phyloP scores from a whole-genome alignment of 805 yeast species.

The Komagataella kurtzmanii region DNA sequence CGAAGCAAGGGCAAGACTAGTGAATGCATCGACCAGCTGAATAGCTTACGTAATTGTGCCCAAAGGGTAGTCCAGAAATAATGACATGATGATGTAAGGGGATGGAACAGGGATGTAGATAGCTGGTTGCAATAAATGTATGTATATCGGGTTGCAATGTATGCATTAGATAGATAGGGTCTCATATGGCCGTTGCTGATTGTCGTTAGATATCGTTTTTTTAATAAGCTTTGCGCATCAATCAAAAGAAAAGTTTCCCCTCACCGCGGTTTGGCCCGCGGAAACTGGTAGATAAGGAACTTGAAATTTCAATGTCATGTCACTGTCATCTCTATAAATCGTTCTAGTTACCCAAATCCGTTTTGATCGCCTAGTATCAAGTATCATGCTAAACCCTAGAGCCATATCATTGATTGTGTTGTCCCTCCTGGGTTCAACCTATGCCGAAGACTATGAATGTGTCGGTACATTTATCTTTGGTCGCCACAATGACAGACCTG shows the following conservation, averaged over 20 bases:
- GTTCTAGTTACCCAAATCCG: slow-evolving; percentile 4
- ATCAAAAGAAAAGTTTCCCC: no score
- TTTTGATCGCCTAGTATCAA: background rate
- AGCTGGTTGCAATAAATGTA: no score
- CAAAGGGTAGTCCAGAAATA: slow-evolving; percentile 6
- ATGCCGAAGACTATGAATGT: slow-evolving; percentile 12
- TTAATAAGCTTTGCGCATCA: no score
- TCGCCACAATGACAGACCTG: slow-evolving; percentile 34
- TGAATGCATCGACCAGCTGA: slow-evolving; percentile 40
- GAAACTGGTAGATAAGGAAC: no score
- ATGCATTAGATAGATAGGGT: no score
- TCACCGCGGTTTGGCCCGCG: no score
- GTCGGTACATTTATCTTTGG: slow-evolving; percentile 32
- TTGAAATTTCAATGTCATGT: no score
- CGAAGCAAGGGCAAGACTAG: slow-evolving; percentile 24
- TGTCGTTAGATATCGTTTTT: no score
- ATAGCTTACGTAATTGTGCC: slow-evolving; percentile 46
- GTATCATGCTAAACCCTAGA: background rate
- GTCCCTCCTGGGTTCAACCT: slow-evolving; percentile 1
- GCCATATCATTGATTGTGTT: background rate
- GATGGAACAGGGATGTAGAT: no score
- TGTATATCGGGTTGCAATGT: no score
- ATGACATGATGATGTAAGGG: background rate
- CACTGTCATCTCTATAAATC: no score
- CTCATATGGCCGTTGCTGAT: no score